phyloP scores from a whole-genome alignment of 768 basidiomycete species.

The Hericium coralloides region DNA sequence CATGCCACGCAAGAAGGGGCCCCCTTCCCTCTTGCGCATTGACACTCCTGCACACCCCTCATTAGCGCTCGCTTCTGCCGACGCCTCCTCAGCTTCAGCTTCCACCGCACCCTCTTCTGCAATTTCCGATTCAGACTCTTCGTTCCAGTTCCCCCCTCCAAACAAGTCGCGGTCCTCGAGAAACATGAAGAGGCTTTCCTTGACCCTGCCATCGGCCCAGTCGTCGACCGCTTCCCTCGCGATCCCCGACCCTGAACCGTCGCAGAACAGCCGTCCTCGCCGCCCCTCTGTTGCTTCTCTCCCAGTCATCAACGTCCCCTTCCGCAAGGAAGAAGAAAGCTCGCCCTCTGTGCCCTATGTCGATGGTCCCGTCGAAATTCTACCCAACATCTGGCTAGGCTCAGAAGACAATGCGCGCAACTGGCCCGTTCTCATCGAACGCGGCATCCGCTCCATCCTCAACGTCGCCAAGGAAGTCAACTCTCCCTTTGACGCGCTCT shows the following conservation, averaged over 20 bases:
- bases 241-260: slow-evolving; percentile 23
- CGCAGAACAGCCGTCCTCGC: slow-evolving; percentile 33
- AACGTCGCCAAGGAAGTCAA: slow-evolving; percentile 91
- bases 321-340: slow-evolving; percentile 52
- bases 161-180: slow-evolving; percentile 38
- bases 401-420: slow-evolving; percentile 88
- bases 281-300: slow-evolving; percentile 70
- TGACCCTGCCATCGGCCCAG: slow-evolving; percentile 53
- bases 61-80: slow-evolving; percentile 40
- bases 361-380: slow-evolving; percentile 74
- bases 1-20: slow-evolving; percentile 41
- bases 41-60: slow-evolving; percentile 42
- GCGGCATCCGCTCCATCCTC: slow-evolving; percentile 71
- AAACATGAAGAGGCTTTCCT: slow-evolving; percentile 73
- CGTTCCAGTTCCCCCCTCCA: slow-evolving; percentile 30
- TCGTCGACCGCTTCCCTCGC: slow-evolving; percentile 47
- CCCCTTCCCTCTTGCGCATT: slow-evolving; percentile 51
- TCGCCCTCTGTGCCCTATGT: slow-evolving; percentile 62
- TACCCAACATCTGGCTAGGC: slow-evolving; percentile 84
- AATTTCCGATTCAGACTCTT: slow-evolving; percentile 41
- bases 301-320: slow-evolving; percentile 39
- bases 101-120: slow-evolving; percentile 39
- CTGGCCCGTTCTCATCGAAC: slow-evolving; percentile 59
- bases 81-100: slow-evolving; percentile 24
- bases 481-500: slow-evolving; percentile 51